Evolutionary conservation across 2,329 filamentous ascomycete species (phyloP).

Genomic region (Sarocladium strictum): DNA sequence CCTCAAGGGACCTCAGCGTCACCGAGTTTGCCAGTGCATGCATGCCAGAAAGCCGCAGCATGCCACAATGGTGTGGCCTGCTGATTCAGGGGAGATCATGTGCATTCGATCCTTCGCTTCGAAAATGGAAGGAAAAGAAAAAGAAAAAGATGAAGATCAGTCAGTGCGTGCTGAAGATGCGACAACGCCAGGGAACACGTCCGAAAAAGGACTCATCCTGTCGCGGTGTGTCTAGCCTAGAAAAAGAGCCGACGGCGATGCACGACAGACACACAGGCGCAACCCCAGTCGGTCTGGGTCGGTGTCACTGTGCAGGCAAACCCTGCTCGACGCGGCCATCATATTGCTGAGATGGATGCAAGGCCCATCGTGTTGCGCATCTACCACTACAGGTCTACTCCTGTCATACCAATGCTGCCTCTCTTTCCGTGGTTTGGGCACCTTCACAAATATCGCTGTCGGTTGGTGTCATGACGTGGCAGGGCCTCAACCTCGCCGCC

Average conservation of each 20-base stretch:
- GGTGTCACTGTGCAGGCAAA: not conserved
- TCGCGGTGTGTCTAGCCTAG: not conserved
- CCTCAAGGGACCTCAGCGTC: too few relatives aligned
- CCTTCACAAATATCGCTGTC: not conserved
- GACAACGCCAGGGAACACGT: too few relatives aligned
- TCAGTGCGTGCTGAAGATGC: too few relatives aligned
- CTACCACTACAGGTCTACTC: not conserved
- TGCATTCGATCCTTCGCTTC: too few relatives aligned
- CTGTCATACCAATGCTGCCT: not conserved
- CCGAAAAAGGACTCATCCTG: too few relatives aligned
- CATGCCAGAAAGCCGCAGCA: too few relatives aligned
- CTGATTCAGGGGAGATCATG: not conserved
- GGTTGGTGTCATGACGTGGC: not conserved
- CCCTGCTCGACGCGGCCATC: not conserved
- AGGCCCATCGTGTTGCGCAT: not conserved
- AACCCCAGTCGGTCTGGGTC: conserved; percentile 2
- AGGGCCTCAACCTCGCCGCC: not conserved
- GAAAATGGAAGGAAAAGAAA: too few relatives aligned
- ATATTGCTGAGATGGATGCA: not conserved
- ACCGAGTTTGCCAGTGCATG: too few relatives aligned
- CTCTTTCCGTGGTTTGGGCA: not conserved
- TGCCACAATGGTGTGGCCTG: not conserved
- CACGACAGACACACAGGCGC: not conserved
- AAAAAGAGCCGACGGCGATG: not conserved
- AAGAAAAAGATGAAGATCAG: not conserved